phyloP scores from a whole-genome alignment of 345 rosid species.

The Populus tremula region DNA sequence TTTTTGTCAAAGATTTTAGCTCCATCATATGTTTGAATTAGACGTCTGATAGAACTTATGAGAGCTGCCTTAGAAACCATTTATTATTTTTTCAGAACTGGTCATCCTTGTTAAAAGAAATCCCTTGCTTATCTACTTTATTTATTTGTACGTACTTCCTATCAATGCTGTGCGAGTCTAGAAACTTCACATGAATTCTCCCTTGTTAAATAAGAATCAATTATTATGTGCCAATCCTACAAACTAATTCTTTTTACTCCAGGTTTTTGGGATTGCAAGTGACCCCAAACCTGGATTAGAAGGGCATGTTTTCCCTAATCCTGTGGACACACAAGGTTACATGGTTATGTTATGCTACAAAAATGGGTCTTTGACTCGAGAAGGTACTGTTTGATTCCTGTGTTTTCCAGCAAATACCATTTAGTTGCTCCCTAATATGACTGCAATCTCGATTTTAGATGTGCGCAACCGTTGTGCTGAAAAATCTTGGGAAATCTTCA shows the following conservation, averaged over 20 bases:
- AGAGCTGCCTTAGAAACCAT: too few species aligned
- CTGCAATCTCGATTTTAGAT: slow-evolving; percentile 33
- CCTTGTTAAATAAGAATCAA: neutral
- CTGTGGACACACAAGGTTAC: slow-evolving; percentile 84
- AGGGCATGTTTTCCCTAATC: slow-evolving; percentile 91
- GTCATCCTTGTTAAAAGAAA: too few species aligned
- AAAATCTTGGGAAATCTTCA: slow-evolving; percentile 81
- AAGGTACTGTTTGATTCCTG: slow-evolving; percentile 45
- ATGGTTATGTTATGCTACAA: slow-evolving; percentile 92
- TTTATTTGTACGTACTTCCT: too few species aligned
- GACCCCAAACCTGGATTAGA: slow-evolving; percentile 77
- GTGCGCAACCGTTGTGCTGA: slow-evolving; percentile 66
- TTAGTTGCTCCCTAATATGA: slow-evolving; percentile 2
- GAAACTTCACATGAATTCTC: neutral
- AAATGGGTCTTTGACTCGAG: slow-evolving; percentile 90
- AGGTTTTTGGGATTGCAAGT: slow-evolving; percentile 86
- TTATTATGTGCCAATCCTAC: neutral
- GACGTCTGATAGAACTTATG: too few species aligned
- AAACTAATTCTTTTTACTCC: slow-evolving; percentile 18
- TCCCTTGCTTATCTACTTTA: too few species aligned
- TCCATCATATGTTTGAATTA: too few species aligned
- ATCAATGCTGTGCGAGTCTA: too few species aligned
- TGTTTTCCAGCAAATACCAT: slow-evolving; percentile 4
- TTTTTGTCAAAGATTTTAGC: too few species aligned
- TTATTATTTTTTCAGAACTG: too few species aligned